A percentile compares a stretch with the other conserved stretches of the same genome.
Evolutionary conservation across 1,284 basidiomycete species (phyloP).

Genomic region (Lentinula novae-zelandiae): DNA sequence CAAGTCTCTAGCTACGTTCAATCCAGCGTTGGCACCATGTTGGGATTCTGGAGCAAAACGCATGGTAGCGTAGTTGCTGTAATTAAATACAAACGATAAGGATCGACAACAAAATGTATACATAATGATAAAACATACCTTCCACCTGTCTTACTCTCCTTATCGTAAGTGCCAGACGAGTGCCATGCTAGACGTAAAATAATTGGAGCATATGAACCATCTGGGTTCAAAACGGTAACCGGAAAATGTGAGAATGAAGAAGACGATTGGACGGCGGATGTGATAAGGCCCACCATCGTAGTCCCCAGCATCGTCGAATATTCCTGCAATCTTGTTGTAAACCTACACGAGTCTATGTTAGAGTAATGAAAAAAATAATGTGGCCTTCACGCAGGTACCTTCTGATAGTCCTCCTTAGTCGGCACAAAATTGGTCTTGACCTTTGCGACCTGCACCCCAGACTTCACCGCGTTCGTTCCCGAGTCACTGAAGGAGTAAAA

Average conservation of each 20-base stretch:
- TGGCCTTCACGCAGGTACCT: slow-evolving; percentile 42
- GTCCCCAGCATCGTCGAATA: slow-evolving; percentile 69
- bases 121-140: slow-evolving; percentile 40
- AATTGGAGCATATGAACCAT: slow-evolving; percentile 90
- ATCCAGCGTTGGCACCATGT: slow-evolving; percentile 87
- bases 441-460: slow-evolving; percentile 58
- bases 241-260: slow-evolving; percentile 5
- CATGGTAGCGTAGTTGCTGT: slow-evolving; percentile 93
- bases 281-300: slow-evolving; percentile 67
- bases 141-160: slow-evolving; percentile 83
- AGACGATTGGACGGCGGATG: slow-evolving; percentile 20
- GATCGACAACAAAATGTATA: slow-evolving; percentile 3
- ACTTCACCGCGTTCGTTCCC: slow-evolving; percentile 50
- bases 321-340: slow-evolving; percentile 81
- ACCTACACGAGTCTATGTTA: slow-evolving; percentile 44
- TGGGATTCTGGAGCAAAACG: slow-evolving; percentile 83
- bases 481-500: slow-evolving; percentile 55
- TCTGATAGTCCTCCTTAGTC: slow-evolving; percentile 81
- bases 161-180: slow-evolving; percentile 88
- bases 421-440: slow-evolving; percentile 62
- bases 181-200: slow-evolving; percentile 95
- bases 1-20: slow-evolving; percentile 77
- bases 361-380: neutral
- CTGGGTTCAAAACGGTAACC: slow-evolving; percentile 33
- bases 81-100: neutral